Base-by-base conservation (phyloP, 441 rosid genomes). In the Erysimum pusillum region DNA sequence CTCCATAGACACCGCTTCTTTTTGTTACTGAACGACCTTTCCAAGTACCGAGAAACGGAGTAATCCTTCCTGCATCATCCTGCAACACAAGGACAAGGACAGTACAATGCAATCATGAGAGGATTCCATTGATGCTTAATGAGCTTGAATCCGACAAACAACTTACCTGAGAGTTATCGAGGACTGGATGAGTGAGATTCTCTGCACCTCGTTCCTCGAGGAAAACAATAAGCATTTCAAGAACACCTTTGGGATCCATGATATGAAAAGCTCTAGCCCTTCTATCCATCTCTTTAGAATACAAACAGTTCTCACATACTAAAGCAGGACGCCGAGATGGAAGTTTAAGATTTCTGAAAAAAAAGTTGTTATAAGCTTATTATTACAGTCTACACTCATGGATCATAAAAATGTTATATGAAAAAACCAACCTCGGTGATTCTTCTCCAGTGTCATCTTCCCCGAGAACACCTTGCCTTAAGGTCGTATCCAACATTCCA, bases 371-470 rank as follows among this genome's bases (percentile, higher is more conserved):
- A 32, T 3, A 25, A 8, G 10, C 41, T 64, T 38, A 1, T 62
- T 31, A 39, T 18, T 11, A 54, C 32, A 45, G n/a, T 64, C 31
- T 38, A 72, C 39, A 42, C 36, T 46, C 73, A 69, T 46, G 36
- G 32, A 38, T 52, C 34, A 58, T 49, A 7, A 1, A 15, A 58
- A n/a, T 1, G 3, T 31, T 14, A 53, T 7, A 61, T 0, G 41
- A 28, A 28, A 41, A 34, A 38, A 38, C 63, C 4, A 73, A 89
- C 99, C 87, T 91, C 48, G 98, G 99, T 66, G 87, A 91, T 67
- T 90, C 96, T 83, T 92, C 99, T 61, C 88, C 99, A 18, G 87
- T 92, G 80, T 95, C 99, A 80, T 95, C 97, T 81, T 95, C 98
- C 60, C 99, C 99, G 0, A 92, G 85, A 59, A 92, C 98, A 8